phyloP scores from a whole-genome alignment of 1,284 basidiomycete species.

The Mycosarcoma maydis region DNA sequence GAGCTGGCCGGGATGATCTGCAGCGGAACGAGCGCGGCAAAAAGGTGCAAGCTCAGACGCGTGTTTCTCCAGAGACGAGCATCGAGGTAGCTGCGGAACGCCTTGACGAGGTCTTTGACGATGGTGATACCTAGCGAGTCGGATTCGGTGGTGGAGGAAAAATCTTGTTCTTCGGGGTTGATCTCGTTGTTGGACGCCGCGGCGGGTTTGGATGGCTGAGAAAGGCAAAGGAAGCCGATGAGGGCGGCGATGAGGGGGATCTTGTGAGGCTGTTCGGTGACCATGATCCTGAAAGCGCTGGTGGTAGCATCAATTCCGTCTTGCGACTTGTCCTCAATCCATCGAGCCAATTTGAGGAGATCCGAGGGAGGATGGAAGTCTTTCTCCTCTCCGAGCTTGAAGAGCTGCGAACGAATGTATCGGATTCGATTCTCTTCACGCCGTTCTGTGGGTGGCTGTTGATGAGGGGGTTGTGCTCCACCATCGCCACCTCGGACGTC shows the following conservation, averaged over 20 bases:
- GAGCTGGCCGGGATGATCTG: slow-evolving; percentile 79
- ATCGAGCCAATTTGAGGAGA: slow-evolving; percentile 55
- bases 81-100: slow-evolving; percentile 60
- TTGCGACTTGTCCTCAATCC: slow-evolving; percentile 50
- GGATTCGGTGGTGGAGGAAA: neutral
- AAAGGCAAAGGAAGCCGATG: slow-evolving; percentile 58
- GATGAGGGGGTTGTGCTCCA: slow-evolving; percentile 14
- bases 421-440: slow-evolving; percentile 41
- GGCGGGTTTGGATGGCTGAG: slow-evolving; percentile 23
- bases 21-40: slow-evolving; percentile 69
- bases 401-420: slow-evolving; percentile 46
- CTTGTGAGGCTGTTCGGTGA: slow-evolving; percentile 60
- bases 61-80: slow-evolving; percentile 63
- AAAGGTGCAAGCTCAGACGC: slow-evolving; percentile 58
- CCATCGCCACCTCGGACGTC: slow-evolving; percentile 12
- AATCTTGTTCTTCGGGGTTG: slow-evolving; percentile 6
- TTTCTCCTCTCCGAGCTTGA: slow-evolving; percentile 55
- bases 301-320: slow-evolving; percentile 48
- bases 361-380: slow-evolving; percentile 52
- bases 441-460: slow-evolving; percentile 33
- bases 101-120: slow-evolving; percentile 59
- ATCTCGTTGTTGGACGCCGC: slow-evolving; percentile 4
- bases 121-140: slow-evolving; percentile 53
- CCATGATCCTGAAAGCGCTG: slow-evolving; percentile 56
- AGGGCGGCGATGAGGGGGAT: slow-evolving; percentile 58